Conservation (phyloP, 2,329 filamentous ascomycete genomes). For the Gaeumannomyces sp. region DNA sequence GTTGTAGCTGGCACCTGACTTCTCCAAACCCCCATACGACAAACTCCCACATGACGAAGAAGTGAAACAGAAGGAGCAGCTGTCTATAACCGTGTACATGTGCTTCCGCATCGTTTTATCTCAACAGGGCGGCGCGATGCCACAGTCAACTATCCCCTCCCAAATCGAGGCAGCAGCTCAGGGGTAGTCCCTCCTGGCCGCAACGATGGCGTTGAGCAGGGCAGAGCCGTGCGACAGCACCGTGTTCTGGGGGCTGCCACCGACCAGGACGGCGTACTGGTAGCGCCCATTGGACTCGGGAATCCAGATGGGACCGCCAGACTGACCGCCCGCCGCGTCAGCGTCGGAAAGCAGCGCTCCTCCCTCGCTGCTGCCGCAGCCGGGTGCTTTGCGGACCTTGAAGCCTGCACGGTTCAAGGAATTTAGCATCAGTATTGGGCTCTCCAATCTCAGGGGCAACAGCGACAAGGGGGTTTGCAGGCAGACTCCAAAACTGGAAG, state of each 20-base stretch:
- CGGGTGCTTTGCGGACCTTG: neutral
- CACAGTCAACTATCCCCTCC: too few relatives aligned
- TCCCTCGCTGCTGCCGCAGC: conserved; percentile 3
- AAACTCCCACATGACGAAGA: neutral
- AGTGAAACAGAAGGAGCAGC: neutral
- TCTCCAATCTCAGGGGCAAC: neutral
- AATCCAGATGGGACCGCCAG: conserved; percentile 7
- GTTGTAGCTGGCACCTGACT: neutral
- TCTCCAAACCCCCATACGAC: neutral
- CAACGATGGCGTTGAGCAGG: conserved; percentile 7
- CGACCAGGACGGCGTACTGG: conserved; percentile 4
- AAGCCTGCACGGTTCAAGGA: neutral
- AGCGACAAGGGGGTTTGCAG: too few relatives aligned
- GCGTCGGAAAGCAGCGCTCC: neutral
- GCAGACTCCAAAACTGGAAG: neutral
- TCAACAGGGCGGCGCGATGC: neutral
- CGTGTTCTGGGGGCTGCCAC: neutral
- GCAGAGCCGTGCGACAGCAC: neutral
- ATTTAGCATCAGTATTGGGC: neutral
- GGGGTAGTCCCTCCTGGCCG: conserved; percentile 3
- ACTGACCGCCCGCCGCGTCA: conserved; percentile 6
- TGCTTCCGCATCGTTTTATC: neutral
- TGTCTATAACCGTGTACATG: neutral
- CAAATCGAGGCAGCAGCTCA: neutral
- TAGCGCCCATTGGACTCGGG: conserved; percentile 4